A percentile compares a stretch with the other conserved stretches of the same genome.
Evolutionary conservation across 2,329 filamentous ascomycete species (phyloP).

Genomic region (Parafenestella ontariensis): DNA sequence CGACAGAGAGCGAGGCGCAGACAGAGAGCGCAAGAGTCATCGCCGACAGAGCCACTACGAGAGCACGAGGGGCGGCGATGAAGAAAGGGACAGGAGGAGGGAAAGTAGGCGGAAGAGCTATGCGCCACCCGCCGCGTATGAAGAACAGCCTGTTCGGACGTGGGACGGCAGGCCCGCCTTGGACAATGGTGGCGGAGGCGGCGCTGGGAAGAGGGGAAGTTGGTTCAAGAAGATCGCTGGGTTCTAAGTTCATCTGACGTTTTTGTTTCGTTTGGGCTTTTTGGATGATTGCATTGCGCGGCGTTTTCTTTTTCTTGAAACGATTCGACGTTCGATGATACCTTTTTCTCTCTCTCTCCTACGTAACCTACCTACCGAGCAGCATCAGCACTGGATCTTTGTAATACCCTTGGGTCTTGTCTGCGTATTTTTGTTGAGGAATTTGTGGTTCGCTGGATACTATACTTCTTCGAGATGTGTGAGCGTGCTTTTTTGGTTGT

Average conservation of each 20-base stretch:
- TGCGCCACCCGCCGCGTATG: constrained; percentile 36
- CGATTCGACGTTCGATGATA: background rate
- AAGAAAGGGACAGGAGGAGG: constrained; percentile 32
- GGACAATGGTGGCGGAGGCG: constrained; percentile 18
- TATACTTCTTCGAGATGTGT: background rate
- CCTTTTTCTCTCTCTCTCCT: constrained; percentile 1
- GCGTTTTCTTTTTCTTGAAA: constrained; percentile 8
- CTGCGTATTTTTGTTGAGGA: background rate
- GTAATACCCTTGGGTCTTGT: constrained; percentile 8
- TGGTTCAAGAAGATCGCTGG: constrained; percentile 57
- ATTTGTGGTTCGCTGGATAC: background rate
- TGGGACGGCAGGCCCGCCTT: constrained; percentile 52
- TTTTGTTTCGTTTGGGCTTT: background rate
- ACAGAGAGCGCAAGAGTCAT: constrained; percentile 35
- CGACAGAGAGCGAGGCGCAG: constrained; percentile 27
- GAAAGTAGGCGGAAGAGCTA: constrained; percentile 40
- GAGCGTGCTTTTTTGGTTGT: background rate
- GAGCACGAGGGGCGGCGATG: constrained; percentile 24
- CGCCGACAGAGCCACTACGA: constrained; percentile 37
- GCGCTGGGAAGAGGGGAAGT: constrained; percentile 50
- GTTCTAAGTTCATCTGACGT: constrained; percentile 16
- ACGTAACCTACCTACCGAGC: background rate
- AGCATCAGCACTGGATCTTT: constrained; percentile 1
- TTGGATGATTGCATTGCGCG: constrained; percentile 14
- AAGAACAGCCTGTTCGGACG: constrained; percentile 43